phyloP scores from a whole-genome alignment of 2,329 filamentous ascomycete species.

The Calonectria pauciramosa region DNA sequence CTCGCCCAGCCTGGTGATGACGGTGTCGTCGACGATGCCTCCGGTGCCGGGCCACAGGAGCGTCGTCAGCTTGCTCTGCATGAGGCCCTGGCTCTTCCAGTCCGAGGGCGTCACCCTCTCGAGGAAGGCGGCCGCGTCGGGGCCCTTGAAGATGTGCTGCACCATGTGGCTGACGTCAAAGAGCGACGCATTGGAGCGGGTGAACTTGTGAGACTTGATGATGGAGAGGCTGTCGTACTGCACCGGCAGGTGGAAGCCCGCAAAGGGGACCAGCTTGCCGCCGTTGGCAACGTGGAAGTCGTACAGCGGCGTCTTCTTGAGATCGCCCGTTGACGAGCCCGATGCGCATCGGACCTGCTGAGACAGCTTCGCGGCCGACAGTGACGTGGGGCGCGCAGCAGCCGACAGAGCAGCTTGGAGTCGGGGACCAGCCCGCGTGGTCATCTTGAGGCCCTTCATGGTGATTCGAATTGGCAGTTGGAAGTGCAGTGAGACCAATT shows the following conservation, averaged over 20 bases:
- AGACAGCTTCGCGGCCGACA: conserved; percentile 28
- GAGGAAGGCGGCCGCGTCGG: conserved; percentile 84
- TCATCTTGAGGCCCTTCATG: conserved; percentile 51
- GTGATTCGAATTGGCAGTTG: conserved; percentile 39
- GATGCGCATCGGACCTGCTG: conserved; percentile 48
- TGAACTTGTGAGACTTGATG: conserved; percentile 89
- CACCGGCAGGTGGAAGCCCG: conserved; percentile 92
- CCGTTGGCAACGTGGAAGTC: conserved; percentile 83
- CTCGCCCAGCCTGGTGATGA: conserved; percentile 84
- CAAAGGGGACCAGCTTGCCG: conserved; percentile 97
- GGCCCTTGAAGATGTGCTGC: conserved; percentile 87
- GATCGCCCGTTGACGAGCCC: conserved; percentile 46
- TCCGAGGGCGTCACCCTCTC: conserved; percentile 86
- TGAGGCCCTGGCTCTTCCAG: conserved; percentile 72
- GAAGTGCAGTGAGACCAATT: conserved; percentile 33
- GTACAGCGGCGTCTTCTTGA: conserved; percentile 80
- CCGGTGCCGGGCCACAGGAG: conserved; percentile 85
- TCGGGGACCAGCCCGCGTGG: conserved; percentile 49
- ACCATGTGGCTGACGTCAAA: conserved; percentile 99
- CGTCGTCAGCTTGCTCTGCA: conserved; percentile 86
- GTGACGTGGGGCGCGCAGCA: conserved; percentile 39
- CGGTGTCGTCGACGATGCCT: conserved; percentile 94
- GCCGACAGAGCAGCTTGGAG: conserved; percentile 42
- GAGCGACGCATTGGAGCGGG: conserved; percentile 86
- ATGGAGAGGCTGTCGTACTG: conserved; percentile 86